These are phyloP conservation scores for Mortierella claussenii DNA, from an alignment of 192 early-diverging fungal species.

Conservation along the genomic window DNA sequence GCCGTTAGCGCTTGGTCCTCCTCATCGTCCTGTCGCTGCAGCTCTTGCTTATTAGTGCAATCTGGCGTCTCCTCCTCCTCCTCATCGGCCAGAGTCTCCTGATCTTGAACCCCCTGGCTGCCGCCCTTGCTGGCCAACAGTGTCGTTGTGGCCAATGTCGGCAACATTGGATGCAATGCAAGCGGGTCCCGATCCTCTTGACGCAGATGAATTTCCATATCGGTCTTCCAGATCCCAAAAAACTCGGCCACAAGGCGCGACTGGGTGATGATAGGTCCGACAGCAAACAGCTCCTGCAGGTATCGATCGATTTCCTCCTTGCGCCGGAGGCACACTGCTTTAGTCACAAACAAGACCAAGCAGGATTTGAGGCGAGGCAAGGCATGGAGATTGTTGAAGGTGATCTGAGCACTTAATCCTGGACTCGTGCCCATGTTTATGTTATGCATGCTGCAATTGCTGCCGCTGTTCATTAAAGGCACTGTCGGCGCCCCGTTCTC, in stretches of 20 bases:
- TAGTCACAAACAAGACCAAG: conserved; percentile 41
- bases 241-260: conserved; percentile 50
- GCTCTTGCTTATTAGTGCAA: neutral
- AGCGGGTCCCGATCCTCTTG: conserved; percentile 48
- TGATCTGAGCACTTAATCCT: neutral
- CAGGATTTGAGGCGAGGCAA: conserved; percentile 28
- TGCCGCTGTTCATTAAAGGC: neutral
- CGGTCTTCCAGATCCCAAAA: conserved; percentile 51
- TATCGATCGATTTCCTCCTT: conserved; percentile 50
- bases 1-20: no score
- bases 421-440: neutral
- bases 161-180: conserved; percentile 13
- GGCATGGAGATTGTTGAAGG: neutral
- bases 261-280: conserved; percentile 37
- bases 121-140: no score
- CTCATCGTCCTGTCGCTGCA: no score
- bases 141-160: neutral
- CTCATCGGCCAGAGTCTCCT: no score
- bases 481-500: neutral
- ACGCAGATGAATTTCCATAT: conserved; percentile 39
- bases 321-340: conserved; percentile 34
- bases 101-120: no score
- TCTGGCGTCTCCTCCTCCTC: neutral
- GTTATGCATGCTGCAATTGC: neutral
- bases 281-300: conserved; percentile 36